Evolutionary conservation across 2,329 filamentous ascomycete species (phyloP).

Genomic region (Acrodontium crateriforme): DNA sequence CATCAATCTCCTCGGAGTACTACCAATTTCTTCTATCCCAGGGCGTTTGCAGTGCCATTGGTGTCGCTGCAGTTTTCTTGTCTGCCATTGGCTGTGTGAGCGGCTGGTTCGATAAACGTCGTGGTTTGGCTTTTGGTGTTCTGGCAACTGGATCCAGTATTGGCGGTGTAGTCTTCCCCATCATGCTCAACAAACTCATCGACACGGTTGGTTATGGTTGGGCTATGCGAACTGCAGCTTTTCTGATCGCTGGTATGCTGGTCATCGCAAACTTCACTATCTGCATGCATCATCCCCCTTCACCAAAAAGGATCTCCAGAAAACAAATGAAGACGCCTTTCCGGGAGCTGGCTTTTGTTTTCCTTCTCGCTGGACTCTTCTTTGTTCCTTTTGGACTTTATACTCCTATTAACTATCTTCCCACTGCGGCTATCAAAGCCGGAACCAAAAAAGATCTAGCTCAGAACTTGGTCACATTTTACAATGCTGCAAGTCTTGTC

Average conservation of each 20-base stretch:
- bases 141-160: constrained; percentile 52
- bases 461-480: neutral
- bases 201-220: constrained; percentile 18
- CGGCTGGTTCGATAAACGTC: constrained; percentile 63
- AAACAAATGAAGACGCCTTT: neutral
- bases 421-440: no score
- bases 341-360: neutral
- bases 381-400: neutral
- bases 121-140: constrained; percentile 67
- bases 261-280: neutral
- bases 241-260: neutral
- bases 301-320: neutral
- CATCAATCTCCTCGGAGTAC: constrained; percentile 6
- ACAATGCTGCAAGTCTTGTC: neutral
- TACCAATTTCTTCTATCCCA: constrained; percentile 43
- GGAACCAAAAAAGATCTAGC: no score
- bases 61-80: constrained; percentile 66
- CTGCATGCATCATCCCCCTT: neutral
- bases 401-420: neutral
- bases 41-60: constrained; percentile 58
- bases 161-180: constrained; percentile 32
- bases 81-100: constrained; percentile 64
- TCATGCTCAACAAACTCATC: constrained; percentile 25
- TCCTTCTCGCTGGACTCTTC: neutral
- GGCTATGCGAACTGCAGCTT: constrained; percentile 3